Evolutionary conservation across 495 filamentous ascomycete genomes (phyloP), one percentile per base, ranked within the genome.

Genomic region (Emericellopsis terricola): DNA sequence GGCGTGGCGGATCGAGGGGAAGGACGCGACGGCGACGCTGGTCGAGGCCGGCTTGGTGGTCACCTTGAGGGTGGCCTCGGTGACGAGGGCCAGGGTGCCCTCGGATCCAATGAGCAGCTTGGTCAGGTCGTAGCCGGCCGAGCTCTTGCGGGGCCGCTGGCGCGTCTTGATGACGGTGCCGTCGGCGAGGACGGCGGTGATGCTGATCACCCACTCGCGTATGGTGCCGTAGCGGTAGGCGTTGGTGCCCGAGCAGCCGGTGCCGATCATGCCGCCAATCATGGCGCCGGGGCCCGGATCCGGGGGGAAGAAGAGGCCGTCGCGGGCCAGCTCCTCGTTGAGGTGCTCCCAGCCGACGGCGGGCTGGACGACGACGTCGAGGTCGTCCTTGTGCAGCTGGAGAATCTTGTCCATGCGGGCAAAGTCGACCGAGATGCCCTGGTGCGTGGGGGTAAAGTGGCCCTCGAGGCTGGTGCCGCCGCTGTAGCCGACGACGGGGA

Each of bases 221-320:
- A 94, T 96, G 0, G 87, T 93, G 1, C 87, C 87, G 49, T 94
- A 96, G 16, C 82, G 67, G 46, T 91, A 85, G 11, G 87, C 78
- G 52, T 96, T 94, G 19, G 87, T 96, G 21, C 87, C 87, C 39
- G 71, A 79, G 63, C 87, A 94, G 19, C 85, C 85, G 0, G 87
- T 94, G 0, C 81, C 86, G 9, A 94, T 73, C 87, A 96, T 96
- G 27, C 87, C 87, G 24, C 87, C 87, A 41, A 96, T 93, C 73
- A 81, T 80, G 30, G 78, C 78, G 13, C 77, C 78, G 16, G 78
- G 78, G 17, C 81, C 81, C 8, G 81, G 81, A 49, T 87, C 81
- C 0, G 81, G 80, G 9, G 81, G 81, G 51, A 87, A 86, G 64
- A 87, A 85, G 1, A 87, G 60, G 29, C 69, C 71, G 8, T 77